phyloP scores from a whole-genome alignment of 169 alveolate species.

The Eimeria sp. region DNA sequence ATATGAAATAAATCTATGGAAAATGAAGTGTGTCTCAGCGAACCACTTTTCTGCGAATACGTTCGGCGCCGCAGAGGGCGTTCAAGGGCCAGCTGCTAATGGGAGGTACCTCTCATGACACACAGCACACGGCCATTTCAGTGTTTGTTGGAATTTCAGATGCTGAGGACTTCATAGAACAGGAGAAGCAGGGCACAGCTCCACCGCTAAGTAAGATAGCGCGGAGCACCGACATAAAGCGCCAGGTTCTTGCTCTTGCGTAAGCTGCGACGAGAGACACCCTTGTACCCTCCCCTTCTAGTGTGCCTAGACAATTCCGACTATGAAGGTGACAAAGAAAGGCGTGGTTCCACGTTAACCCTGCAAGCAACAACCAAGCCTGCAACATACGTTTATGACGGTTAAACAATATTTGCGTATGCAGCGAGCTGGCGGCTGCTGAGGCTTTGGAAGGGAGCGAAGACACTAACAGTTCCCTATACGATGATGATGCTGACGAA shows the following conservation, averaged over 20 bases:
- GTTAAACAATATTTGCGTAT: no score
- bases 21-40: no score
- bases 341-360: not conserved
- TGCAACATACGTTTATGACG: not conserved
- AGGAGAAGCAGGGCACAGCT: constrained; percentile 24
- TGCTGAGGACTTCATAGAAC: constrained; percentile 53
- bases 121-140: no score
- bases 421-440: constrained; percentile 68
- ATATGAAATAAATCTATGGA: not conserved
- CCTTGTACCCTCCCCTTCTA: not conserved
- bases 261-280: not conserved
- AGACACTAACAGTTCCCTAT: constrained; percentile 27
- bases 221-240: constrained; percentile 35
- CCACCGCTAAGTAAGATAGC: not conserved
- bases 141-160: constrained; percentile 5
- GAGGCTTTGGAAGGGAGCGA: constrained; percentile 54
- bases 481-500: constrained; percentile 72
- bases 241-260: constrained; percentile 72
- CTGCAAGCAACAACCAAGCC: not conserved
- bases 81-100: not conserved
- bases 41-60: not conserved
- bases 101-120: not conserved
- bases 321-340: not conserved
- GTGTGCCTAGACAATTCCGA: not conserved
- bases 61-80: not conserved